Base-by-base conservation (phyloP, 345 rosid genomes). In the Hypericum androsaemum region DNA sequence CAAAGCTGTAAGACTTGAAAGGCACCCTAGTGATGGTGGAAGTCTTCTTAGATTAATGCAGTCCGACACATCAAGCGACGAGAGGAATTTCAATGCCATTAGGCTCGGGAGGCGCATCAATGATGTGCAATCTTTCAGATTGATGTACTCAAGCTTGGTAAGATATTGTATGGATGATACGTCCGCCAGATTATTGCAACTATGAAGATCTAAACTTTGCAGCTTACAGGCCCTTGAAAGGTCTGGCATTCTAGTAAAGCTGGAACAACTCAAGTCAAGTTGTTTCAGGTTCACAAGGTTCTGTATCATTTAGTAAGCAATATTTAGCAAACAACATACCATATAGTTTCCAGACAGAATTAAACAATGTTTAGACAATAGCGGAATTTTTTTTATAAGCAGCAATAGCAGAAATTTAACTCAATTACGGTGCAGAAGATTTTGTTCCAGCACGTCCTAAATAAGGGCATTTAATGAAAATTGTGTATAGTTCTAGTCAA, bases 161-260 rank as follows among this genome's bases (percentile, higher is more conserved):
- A 46, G 49, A 46, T 46, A 46, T 12, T 46, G 49, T 13, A 46
- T 46, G 5, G 22, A 12, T 46, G 49, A 46, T 3, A 46, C 49
- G 8, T 28, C 49, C 5, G n/a, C 22, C 49, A 46, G 17, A 15
- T 13, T 13, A 13, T 3, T 28, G 8, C 49, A 46, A 8, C 49
- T 10, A 13, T 46, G 5, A 46, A 46, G 49, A 44, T 44, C 15
- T 12, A 44, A 13, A 46, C 49, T 46, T 13, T 46, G 22, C 14
- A 12, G 16, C 17, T 46, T 46, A 16, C 17, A 15, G 13, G 49
- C 49, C 17, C 7, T 46, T 16, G 49, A 46, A 6, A 46, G 49
- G 49, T 46, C 17, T 10, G 3, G 49, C 2, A 46, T 46, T 28
- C 49, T 13, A 8, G 17, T 16, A 7, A 46, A 8, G 17, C 10